A percentile compares a stretch with the other conserved stretches of the same genome.
phyloP scores from a whole-genome alignment of 139 green algal genomes.

The Protoeuglena noctilucae region DNA sequence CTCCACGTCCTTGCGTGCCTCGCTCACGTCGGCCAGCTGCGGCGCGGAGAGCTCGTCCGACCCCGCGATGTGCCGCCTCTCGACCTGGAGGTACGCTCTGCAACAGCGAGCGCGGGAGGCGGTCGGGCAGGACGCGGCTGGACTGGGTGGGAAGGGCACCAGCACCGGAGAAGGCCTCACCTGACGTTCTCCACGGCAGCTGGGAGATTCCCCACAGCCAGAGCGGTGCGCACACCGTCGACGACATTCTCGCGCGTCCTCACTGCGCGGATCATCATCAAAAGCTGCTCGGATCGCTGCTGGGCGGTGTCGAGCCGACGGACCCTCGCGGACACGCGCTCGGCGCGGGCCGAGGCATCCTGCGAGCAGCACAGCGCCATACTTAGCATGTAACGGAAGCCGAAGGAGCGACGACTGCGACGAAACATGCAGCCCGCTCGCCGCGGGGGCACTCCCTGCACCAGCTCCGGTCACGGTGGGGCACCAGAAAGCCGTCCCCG shows the following conservation, averaged over 20 bases:
- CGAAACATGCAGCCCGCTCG: neutral
- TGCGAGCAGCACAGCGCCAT: too few species aligned
- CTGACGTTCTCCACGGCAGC: neutral
- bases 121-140: too few species aligned
- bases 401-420: neutral
- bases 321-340: neutral
- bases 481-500: too few species aligned
- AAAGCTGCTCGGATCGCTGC: neutral
- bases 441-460: neutral
- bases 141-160: too few species aligned
- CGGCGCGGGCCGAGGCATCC: neutral
- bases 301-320: neutral
- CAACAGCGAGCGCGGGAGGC: too few species aligned
- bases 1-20: neutral
- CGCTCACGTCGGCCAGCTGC: neutral
- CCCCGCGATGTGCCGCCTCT: neutral
- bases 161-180: too few species aligned
- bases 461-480: neutral
- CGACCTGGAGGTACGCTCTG: neutral
- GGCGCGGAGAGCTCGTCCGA: too few species aligned
- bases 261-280: neutral
- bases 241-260: neutral
- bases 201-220: neutral
- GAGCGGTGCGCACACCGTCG: neutral
- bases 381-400: too few species aligned